phyloP scores from a whole-genome alignment of 1,284 basidiomycete species.

The Fomitopsis schrenkii region DNA sequence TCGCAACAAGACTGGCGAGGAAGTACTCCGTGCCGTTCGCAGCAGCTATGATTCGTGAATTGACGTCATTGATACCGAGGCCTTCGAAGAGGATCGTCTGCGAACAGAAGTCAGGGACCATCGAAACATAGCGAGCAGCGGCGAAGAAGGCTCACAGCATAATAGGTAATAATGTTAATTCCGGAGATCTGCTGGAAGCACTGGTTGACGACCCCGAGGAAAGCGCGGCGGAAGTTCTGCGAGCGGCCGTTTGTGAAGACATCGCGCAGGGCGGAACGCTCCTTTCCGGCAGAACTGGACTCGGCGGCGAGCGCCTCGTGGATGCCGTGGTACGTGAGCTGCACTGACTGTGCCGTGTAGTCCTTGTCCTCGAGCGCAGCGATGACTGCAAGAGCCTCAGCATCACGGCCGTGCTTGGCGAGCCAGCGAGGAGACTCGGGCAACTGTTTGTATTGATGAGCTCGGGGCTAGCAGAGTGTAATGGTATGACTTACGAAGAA shows the following conservation, averaged over 20 bases:
- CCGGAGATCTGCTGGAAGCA: conserved; percentile 70
- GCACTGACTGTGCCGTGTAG: conserved; percentile 46
- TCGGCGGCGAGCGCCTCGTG: conserved; percentile 42
- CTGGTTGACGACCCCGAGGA: conserved; percentile 57
- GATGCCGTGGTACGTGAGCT: conserved; percentile 52
- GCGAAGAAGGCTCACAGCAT: conserved; percentile 27
- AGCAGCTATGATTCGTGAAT: conserved; percentile 63
- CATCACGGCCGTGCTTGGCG: conserved; percentile 53
- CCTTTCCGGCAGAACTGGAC: conserved; percentile 14
- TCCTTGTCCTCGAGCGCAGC: conserved; percentile 57
- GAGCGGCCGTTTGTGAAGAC: conserved; percentile 55
- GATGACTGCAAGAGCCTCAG: conserved; percentile 62
- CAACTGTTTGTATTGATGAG: conserved; percentile 33
- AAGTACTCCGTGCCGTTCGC: conserved; percentile 72
- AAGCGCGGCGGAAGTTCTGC: conserved; percentile 62
- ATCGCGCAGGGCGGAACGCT: conserved; percentile 38
- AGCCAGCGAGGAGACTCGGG: conserved; percentile 76
- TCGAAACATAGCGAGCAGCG: not conserved
- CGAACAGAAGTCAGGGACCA: conserved; percentile 12
- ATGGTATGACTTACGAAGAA: conserved; percentile 39
- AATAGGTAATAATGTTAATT: conserved; percentile 68
- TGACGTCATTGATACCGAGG: conserved; percentile 54
- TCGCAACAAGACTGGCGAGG: conserved; percentile 54
- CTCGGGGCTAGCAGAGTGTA: not conserved
- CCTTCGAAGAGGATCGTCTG: conserved; percentile 58